phyloP scores from a whole-genome alignment of 805 yeast species.

The Starmerella powellii region DNA sequence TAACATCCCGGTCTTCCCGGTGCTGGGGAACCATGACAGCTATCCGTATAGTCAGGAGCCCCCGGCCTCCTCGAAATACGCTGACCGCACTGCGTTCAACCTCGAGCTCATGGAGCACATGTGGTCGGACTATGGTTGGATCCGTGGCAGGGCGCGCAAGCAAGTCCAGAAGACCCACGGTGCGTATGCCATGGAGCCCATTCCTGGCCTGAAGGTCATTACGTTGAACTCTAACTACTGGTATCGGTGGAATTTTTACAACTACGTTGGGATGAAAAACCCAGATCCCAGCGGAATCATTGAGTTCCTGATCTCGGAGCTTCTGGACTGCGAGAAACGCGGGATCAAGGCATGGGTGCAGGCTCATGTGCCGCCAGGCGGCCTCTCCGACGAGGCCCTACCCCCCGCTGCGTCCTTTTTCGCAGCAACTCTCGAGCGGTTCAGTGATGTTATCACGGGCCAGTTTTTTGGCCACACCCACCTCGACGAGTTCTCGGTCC shows the following conservation, averaged over 20 bases:
- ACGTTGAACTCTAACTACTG: slow-evolving; percentile 57
- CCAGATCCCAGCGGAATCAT: slow-evolving; percentile 55
- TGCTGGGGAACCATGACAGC: slow-evolving; percentile 60
- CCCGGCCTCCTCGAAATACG: slow-evolving; percentile 37
- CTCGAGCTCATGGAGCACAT: slow-evolving; percentile 38
- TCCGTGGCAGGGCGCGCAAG: slow-evolving; percentile 29
- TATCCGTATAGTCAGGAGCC: slow-evolving; percentile 64
- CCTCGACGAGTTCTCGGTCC: slow-evolving; percentile 50
- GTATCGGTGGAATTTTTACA: slow-evolving; percentile 51
- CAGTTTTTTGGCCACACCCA: slow-evolving; percentile 65
- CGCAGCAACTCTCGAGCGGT: slow-evolving; percentile 48
- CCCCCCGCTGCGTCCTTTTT: slow-evolving; percentile 50
- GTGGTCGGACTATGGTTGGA: slow-evolving; percentile 38
- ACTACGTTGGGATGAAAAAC: slow-evolving; percentile 38
- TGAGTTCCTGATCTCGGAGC: slow-evolving; percentile 48
- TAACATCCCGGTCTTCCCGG: slow-evolving; percentile 47
- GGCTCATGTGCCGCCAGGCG: slow-evolving; percentile 51
- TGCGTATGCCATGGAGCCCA: slow-evolving; percentile 47
- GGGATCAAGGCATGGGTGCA: slow-evolving; percentile 63
- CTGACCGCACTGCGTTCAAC: slow-evolving; percentile 37
- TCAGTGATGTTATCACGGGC: slow-evolving; percentile 54
- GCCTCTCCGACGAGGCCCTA: slow-evolving; percentile 43
- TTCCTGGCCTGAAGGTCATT: slow-evolving; percentile 46
- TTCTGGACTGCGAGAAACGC: slow-evolving; percentile 44
- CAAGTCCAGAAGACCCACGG: slow-evolving; percentile 42